Evolutionary conservation across 2,329 filamentous ascomycete species (phyloP).

Genomic region (Botrytis squamosa): DNA sequence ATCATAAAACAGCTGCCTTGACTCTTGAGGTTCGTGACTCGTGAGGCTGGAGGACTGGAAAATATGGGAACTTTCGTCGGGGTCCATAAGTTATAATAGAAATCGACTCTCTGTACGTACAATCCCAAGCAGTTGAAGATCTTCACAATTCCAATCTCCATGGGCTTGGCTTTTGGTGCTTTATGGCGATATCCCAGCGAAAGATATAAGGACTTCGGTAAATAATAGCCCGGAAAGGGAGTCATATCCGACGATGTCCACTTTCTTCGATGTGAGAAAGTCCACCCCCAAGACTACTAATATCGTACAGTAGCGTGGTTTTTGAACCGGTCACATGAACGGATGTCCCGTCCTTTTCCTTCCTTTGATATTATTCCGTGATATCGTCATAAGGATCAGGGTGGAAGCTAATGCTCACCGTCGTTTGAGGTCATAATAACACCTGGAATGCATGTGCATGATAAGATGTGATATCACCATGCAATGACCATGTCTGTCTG

Average conservation of each 20-base stretch:
- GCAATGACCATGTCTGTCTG: background rate
- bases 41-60: constrained; percentile 1
- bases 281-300: background rate
- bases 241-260: constrained; percentile 18
- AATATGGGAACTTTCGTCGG: background rate
- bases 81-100: constrained; percentile 9
- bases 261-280: constrained; percentile 8
- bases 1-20: background rate
- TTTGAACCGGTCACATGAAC: constrained; percentile 19
- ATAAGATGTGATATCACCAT: background rate
- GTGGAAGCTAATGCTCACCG: background rate
- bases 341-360: constrained; percentile 10
- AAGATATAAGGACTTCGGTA: constrained; percentile 6
- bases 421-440: background rate
- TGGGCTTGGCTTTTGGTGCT: constrained; percentile 4
- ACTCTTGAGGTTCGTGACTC: background rate
- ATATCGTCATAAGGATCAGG: constrained; percentile 7
- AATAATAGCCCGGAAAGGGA: constrained; percentile 17
- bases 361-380: background rate
- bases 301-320: constrained; percentile 1
- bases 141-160: constrained; percentile 16
- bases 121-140: background rate
- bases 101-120: constrained; percentile 11
- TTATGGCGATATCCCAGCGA: background rate
- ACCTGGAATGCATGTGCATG: background rate